Conservation (phyloP, 129 eudicot species). For the Artemisia tridentata region DNA sequence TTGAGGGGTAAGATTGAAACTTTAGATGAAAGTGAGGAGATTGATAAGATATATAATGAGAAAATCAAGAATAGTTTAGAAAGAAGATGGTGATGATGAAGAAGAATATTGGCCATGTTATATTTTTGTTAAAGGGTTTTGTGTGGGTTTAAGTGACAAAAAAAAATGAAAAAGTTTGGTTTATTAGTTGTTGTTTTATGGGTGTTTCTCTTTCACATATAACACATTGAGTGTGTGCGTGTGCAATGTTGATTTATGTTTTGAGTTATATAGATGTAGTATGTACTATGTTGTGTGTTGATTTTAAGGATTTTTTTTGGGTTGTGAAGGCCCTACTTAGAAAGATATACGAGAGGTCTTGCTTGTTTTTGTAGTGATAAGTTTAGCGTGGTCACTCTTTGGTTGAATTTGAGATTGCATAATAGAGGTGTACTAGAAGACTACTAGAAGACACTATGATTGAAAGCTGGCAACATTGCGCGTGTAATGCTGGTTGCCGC, state of each 20-base stretch:
- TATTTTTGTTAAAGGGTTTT: slow-evolving; percentile 26
- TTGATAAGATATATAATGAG: slow-evolving; percentile 28
- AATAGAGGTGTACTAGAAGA: neutral
- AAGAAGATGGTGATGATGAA: slow-evolving; percentile 24
- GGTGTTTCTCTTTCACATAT: slow-evolving; percentile 25
- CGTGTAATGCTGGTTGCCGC: too few species aligned
- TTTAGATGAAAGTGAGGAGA: slow-evolving; percentile 20
- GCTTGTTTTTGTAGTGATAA: slow-evolving; percentile 23
- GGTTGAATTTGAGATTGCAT: slow-evolving; percentile 30
- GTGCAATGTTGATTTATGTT: slow-evolving; percentile 21
- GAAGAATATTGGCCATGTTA: slow-evolving; percentile 35
- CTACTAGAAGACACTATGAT: neutral
- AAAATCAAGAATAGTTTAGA: slow-evolving; percentile 10
- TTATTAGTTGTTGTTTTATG: neutral
- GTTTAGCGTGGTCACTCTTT: slow-evolving; percentile 26
- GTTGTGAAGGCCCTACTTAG: slow-evolving; percentile 35
- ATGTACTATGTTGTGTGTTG: slow-evolving; percentile 38
- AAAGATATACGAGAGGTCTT: slow-evolving; percentile 31
- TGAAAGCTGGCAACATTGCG: too few species aligned
- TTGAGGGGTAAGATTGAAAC: slow-evolving; percentile 55
- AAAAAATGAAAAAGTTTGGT: neutral
- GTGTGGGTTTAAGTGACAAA: slow-evolving; percentile 24
- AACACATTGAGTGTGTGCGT: slow-evolving; percentile 23
- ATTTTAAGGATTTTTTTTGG: slow-evolving; percentile 26
- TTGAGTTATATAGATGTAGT: slow-evolving; percentile 32